Conservation (phyloP, 441 rosid species). For the Brassica hybrid region DNA sequence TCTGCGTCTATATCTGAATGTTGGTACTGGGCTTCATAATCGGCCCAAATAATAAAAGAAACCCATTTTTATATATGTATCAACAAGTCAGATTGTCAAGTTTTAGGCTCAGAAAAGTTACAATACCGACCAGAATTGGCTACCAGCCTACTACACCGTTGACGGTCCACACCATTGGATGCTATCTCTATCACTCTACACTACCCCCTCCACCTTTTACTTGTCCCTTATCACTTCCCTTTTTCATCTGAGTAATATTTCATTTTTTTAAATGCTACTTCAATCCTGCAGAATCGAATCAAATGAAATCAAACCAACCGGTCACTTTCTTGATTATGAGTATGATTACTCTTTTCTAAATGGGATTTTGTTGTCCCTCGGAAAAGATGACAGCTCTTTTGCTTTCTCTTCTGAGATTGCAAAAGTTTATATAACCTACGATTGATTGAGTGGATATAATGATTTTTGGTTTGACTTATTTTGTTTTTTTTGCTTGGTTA, state of each 20-base stretch:
- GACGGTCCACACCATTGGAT: conserved; percentile 6
- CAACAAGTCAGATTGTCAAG: not conserved
- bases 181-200: not conserved
- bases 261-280: not conserved
- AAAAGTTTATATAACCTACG: not conserved
- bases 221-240: not conserved
- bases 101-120: not conserved
- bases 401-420: not conserved
- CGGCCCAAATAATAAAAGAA: not conserved
- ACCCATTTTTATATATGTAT: not conserved
- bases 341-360: not conserved
- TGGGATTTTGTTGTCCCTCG: not conserved
- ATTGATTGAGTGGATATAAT: not conserved
- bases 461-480: not conserved
- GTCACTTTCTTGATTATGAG: conserved; percentile 18
- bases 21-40: not conserved
- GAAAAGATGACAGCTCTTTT: conserved; percentile 6
- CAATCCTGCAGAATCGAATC: not conserved
- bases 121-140: conserved; percentile 8
- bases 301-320: conserved; percentile 18
- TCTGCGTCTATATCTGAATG: not conserved
- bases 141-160: conserved; percentile 11
- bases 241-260: not conserved
- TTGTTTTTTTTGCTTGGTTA: not conserved
- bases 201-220: not conserved